phyloP scores from a whole-genome alignment of 1,284 basidiomycete species.

The Meira miltonrushii region DNA sequence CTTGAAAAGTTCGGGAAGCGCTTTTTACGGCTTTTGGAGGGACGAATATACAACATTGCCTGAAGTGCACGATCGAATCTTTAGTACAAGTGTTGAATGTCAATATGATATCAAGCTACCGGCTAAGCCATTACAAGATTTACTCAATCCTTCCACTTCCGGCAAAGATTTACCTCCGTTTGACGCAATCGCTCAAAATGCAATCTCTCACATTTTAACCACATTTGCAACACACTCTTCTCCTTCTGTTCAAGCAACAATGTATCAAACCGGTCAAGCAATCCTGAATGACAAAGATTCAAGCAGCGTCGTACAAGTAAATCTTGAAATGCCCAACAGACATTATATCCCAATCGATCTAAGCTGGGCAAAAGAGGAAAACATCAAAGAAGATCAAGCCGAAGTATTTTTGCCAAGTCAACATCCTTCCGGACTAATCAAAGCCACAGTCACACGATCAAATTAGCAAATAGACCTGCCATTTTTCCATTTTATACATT shows the following conservation, averaged over 20 bases:
- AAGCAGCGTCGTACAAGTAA: slow-evolving; percentile 64
- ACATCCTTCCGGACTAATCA: slow-evolving; percentile 44
- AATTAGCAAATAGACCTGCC: background rate
- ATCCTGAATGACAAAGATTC: slow-evolving; percentile 55
- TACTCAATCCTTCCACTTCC: slow-evolving; percentile 44
- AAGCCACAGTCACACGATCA: slow-evolving; percentile 27
- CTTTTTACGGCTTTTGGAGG: slow-evolving; percentile 73
- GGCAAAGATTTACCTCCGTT: slow-evolving; percentile 37
- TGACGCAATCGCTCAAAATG: slow-evolving; percentile 57
- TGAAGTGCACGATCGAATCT: slow-evolving; percentile 45
- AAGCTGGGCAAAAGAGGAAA: slow-evolving; percentile 35
- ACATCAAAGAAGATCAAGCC: slow-evolving; percentile 38
- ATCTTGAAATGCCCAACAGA: slow-evolving; percentile 79
- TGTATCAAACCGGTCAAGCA: slow-evolving; percentile 79
- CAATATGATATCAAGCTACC: slow-evolving; percentile 17
- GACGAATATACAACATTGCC: slow-evolving; percentile 82
- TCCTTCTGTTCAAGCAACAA: slow-evolving; percentile 85
- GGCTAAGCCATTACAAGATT: slow-evolving; percentile 17
- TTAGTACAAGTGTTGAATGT: slow-evolving; percentile 47
- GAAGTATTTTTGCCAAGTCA: slow-evolving; percentile 43
- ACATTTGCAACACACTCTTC: slow-evolving; percentile 81
- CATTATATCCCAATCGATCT: slow-evolving; percentile 48
- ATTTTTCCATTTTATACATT: too few relatives aligned
- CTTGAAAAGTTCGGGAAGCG: slow-evolving; percentile 80
- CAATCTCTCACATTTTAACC: slow-evolving; percentile 68